Evolutionary conservation across 768 basidiomycete species (phyloP), one percentile per base, ranked within the genome.

Genomic region (Kwoniella dejecticola): DNA sequence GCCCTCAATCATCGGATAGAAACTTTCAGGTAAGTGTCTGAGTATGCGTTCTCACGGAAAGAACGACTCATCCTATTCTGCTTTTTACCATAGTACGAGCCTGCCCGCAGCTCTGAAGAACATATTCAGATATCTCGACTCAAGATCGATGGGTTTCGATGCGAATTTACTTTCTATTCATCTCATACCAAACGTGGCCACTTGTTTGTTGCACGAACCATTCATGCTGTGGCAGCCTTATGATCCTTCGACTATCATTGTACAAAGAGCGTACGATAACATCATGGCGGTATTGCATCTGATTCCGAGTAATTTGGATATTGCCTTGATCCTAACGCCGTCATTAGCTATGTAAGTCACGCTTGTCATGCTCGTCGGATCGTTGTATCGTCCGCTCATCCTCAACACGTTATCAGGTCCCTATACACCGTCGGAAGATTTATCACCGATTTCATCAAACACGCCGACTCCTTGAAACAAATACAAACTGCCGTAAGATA

Each of bases 271-370:
- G 0, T 69, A 64, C 42, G 66, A 71, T 40, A 53, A 45, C 2
- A 57, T 69, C 40, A 57, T 74, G 30, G 57, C 59, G 0, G 27
- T 68, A 7, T 50, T 75, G 10, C 67, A 75, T 48, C 40, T 68
- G 6, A 70, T 75, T 17, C 73, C 73, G 13, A 66, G 61, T 29
- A 71, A 70, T 46, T 31, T 70, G n/a, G 73, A 75, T 38, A 53
- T 74, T 23, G 50, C 64, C 24, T 29, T 65, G 17, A 36, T 70
- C 30, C 13, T 70, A 21, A 70, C 69, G 2, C 42, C 65, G 3
- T 26, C 65, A 19, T 33, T 72, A 15, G 56, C 54, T 15, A 60
- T 70, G 69, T 73, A 57, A 63, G 70, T 63, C 29, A 19, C n/a
- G 7, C 12, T 23, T 2, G 2, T 55, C n/a, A 41, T 12, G 19